Percentiles rank a stretch among this genome's conserved stretches.
Evolutionary conservation across 805 yeast genomes (phyloP).

Genomic region (Blastobotrys terrestris): DNA sequence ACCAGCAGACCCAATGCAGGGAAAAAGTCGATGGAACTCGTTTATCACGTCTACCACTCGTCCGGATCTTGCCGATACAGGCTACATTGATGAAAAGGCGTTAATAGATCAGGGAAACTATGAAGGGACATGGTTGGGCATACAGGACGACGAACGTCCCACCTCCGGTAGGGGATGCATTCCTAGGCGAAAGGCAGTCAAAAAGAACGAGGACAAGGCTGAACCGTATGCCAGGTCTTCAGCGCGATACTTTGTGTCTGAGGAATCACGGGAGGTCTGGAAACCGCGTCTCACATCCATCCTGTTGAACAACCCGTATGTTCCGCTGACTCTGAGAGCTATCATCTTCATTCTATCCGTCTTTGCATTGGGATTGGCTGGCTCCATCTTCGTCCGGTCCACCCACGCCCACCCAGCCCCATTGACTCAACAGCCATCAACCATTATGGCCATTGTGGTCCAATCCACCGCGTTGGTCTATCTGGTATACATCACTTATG

Average conservation of each 20-base stretch:
- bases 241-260: slow-evolving; percentile 23
- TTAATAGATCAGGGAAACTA: slow-evolving; percentile 16
- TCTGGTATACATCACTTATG: slow-evolving; percentile 74
- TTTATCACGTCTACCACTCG: slow-evolving; percentile 15
- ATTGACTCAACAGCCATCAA: slow-evolving; percentile 74
- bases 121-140: slow-evolving; percentile 14
- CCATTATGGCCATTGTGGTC: slow-evolving; percentile 87
- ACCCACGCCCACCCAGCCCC: slow-evolving; percentile 27
- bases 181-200: not conserved
- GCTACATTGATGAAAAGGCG: slow-evolving; percentile 16
- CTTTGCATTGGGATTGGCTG: slow-evolving; percentile 71
- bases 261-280: slow-evolving; percentile 33
- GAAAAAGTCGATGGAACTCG: slow-evolving; percentile 15
- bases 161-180: not conserved
- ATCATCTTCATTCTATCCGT: slow-evolving; percentile 52
- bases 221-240: slow-evolving; percentile 13
- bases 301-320: slow-evolving; percentile 67
- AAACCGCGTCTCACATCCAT: slow-evolving; percentile 53
- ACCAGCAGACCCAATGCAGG: slow-evolving; percentile 1
- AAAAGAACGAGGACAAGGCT: slow-evolving; percentile 1
- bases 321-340: slow-evolving; percentile 70
- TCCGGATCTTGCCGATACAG: slow-evolving; percentile 9
- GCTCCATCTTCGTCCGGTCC: slow-evolving; percentile 34
- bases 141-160: slow-evolving; percentile 4
- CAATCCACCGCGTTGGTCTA: slow-evolving; percentile 74